Percentiles rank a stretch among this genome's conserved stretches.
These are phyloP conservation scores for Chaetomium fimeti DNA, from an alignment of 495 filamentous ascomycete genomes.

Conservation along the genomic window DNA sequence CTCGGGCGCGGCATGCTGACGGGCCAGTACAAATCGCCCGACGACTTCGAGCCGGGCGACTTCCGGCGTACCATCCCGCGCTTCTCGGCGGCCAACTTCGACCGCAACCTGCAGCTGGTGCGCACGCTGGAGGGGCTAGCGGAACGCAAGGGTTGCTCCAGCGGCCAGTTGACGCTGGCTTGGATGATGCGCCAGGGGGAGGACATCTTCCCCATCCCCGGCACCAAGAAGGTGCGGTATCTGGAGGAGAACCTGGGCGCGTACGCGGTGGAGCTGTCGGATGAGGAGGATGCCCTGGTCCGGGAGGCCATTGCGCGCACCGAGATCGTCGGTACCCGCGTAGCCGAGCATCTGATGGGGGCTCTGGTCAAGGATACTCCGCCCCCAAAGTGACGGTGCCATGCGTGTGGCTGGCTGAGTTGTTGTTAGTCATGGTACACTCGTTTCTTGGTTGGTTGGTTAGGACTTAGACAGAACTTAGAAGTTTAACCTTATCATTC, in stretches of 20 bases:
- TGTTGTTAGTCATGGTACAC: too few species aligned
- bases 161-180: slow-evolving; percentile 70
- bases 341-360: slow-evolving; percentile 15
- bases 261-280: slow-evolving; percentile 6
- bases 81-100: slow-evolving; percentile 68
- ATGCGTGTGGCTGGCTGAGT: too few species aligned
- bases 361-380: slow-evolving; percentile 22
- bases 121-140: slow-evolving; percentile 64
- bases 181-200: slow-evolving; percentile 66
- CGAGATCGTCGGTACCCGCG: slow-evolving; percentile 17
- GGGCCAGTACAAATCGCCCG: slow-evolving; percentile 58
- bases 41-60: slow-evolving; percentile 66
- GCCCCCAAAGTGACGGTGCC: neutral
- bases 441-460: too few species aligned
- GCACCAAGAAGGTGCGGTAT: slow-evolving; percentile 16
- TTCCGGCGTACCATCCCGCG: slow-evolving; percentile 50
- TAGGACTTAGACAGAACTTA: too few species aligned
- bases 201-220: slow-evolving; percentile 31
- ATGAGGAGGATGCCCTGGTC: slow-evolving; percentile 15
- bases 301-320: slow-evolving; percentile 8
- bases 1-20: slow-evolving; percentile 58
- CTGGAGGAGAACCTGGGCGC: slow-evolving; percentile 24
- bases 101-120: slow-evolving; percentile 71
- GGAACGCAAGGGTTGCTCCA: slow-evolving; percentile 62
- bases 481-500: too few species aligned